These are phyloP conservation scores for Mycena galopus DNA, from an alignment of 768 basidiomycete genomes.

Conservation along the genomic window DNA sequence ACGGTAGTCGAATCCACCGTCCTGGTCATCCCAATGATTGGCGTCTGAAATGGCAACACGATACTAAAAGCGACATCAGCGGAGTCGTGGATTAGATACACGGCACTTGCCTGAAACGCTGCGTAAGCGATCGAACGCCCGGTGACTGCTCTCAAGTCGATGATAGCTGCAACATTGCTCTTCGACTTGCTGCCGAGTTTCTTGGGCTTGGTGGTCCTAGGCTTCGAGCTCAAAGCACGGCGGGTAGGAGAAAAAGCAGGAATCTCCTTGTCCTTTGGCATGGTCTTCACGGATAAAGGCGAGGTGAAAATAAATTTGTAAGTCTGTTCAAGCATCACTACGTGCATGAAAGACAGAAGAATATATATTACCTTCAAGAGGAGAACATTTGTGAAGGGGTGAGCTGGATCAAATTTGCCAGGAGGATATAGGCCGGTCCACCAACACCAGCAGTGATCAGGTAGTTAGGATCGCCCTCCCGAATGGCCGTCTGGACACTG, in stretches of 20 bases:
- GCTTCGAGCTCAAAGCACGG: not conserved
- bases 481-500: not conserved
- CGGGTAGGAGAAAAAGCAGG: not conserved
- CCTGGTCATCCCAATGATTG: conserved; percentile 21
- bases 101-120: conserved; percentile 39
- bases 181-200: not conserved
- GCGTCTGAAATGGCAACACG: conserved; percentile 31
- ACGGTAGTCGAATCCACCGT: conserved; percentile 34
- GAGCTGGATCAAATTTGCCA: not conserved
- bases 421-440: not conserved
- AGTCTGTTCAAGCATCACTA: not conserved
- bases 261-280: not conserved
- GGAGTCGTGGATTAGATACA: not conserved
- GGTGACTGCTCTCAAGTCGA: conserved; percentile 30
- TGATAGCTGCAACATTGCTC: conserved; percentile 14
- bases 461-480: not conserved
- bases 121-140: conserved; percentile 31
- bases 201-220: not conserved
- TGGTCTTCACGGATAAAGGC: not conserved
- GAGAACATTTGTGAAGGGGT: not conserved
- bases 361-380: not conserved
- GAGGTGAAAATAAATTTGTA: not conserved
- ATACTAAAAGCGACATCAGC: conserved; percentile 1
- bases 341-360: not conserved
- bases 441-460: conserved; percentile 1